Evolutionary conservation across 306 rosid genomes (phyloP).

Genomic region (Medicago lupulina): DNA sequence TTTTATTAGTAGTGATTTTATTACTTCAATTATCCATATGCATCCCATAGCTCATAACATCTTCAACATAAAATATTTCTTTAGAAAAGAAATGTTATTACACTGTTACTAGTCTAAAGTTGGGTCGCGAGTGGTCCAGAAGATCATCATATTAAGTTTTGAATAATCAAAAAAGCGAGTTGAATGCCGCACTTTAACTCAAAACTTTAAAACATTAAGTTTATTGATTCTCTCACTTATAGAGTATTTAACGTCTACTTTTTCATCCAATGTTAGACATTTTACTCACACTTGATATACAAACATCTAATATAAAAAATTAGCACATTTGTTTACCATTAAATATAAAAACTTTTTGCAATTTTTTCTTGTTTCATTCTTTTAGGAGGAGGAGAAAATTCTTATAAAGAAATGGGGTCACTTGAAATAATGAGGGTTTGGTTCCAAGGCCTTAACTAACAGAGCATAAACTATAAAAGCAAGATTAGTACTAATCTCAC

Average conservation of each 20-base stretch:
- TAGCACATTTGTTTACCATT: no score
- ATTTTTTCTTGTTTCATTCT: neutral
- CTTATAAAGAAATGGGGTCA: neutral
- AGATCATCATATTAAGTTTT: no score
- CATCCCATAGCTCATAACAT: neutral
- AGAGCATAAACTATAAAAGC: constrained; percentile 11
- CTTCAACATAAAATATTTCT: neutral
- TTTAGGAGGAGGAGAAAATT: neutral
- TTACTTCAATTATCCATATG: neutral
- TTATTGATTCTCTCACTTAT: no score
- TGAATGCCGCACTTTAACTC: no score
- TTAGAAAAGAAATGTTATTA: neutral
- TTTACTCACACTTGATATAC: no score
- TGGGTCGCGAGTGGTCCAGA: no score
- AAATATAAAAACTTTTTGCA: no score
- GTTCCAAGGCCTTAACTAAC: constrained; percentile 19
- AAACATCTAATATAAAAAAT: no score
- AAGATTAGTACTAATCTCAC: constrained; percentile 14
- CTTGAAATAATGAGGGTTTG: constrained; percentile 11
- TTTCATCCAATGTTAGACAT: no score
- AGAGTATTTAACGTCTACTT: no score
- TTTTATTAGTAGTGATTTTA: neutral
- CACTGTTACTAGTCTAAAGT: neutral
- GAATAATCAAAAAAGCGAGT: no score
- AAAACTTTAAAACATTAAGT: no score